These are phyloP conservation scores for Chlorella vulgaris DNA, from an alignment of 139 green algal species.

Conservation along the genomic window DNA sequence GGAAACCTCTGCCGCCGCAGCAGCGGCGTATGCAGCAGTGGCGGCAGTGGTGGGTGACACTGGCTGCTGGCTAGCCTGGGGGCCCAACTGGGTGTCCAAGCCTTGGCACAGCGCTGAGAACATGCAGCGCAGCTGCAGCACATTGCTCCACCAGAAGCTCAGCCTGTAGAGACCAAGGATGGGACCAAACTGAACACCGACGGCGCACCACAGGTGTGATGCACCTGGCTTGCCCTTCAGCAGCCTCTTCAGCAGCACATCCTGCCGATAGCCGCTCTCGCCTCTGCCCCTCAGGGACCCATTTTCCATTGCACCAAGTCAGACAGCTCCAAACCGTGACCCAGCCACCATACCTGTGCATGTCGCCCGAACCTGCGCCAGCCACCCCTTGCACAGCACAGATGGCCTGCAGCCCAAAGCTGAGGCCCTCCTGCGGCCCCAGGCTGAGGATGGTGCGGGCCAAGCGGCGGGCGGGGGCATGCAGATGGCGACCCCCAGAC, in stretches of 20 bases:
- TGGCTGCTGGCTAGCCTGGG: background rate
- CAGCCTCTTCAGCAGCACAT: no score
- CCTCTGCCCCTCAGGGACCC: no score
- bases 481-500: conserved; percentile 28
- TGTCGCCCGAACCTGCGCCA: conserved; percentile 38
- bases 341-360: conserved; percentile 11
- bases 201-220: no score
- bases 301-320: no score
- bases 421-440: conserved; percentile 58
- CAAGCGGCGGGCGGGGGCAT: conserved; percentile 74
- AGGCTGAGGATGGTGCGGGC: conserved; percentile 76
- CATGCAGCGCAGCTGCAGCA: conserved; percentile 59
- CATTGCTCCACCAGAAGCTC: conserved; percentile 63
- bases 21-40: background rate
- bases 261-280: no score
- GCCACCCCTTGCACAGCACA: conserved; percentile 44
- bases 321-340: background rate
- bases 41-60: background rate
- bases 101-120: conserved; percentile 51
- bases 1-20: no score
- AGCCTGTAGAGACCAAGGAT: conserved; percentile 19
- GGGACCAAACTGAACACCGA: background rate
- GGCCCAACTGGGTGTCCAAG: background rate
- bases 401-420: conserved; percentile 68
- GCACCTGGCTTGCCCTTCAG: no score